phyloP scores from a whole-genome alignment of 1,139 yeast species.

The Hansenula lynferdii region DNA sequence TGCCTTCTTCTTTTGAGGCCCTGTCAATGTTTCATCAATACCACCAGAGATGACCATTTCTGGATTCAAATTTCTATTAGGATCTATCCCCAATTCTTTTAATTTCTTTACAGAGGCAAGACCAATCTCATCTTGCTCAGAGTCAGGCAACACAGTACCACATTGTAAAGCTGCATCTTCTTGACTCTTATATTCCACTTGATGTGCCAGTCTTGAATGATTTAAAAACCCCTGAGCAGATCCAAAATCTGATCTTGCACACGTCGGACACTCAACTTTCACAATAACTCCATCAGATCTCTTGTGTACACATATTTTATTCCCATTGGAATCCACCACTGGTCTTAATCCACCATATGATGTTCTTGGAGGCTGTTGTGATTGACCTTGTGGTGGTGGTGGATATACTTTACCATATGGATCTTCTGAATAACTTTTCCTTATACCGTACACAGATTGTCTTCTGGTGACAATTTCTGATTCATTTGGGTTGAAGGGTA shows the following conservation, averaged over 20 bases:
- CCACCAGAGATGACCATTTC: slow-evolving; percentile 25
- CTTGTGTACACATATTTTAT: slow-evolving; percentile 51
- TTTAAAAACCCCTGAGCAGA: slow-evolving; percentile 79
- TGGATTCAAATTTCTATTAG: slow-evolving; percentile 28
- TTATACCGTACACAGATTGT: slow-evolving; percentile 30
- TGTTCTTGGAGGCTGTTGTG: slow-evolving; percentile 29
- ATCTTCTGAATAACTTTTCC: slow-evolving; percentile 15
- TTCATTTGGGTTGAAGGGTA: slow-evolving; percentile 3
- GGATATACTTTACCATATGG: too few relatives aligned
- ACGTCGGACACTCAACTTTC: slow-evolving; percentile 61
- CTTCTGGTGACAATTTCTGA: slow-evolving; percentile 3
- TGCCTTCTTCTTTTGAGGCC: slow-evolving; percentile 10
- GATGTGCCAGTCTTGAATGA: slow-evolving; percentile 71
- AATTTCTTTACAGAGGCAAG: slow-evolving; percentile 40
- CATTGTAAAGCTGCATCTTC: slow-evolving; percentile 72
- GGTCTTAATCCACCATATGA: slow-evolving; percentile 29
- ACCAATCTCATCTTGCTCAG: slow-evolving; percentile 59
- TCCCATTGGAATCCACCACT: slow-evolving; percentile 28
- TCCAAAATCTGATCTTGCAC: slow-evolving; percentile 65
- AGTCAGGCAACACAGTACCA: slow-evolving; percentile 53
- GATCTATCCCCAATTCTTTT: slow-evolving; percentile 31
- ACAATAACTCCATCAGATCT: slow-evolving; percentile 72
- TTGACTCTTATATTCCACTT: slow-evolving; percentile 67
- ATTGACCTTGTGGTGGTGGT: too few relatives aligned
- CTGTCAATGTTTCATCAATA: slow-evolving; percentile 8